Evolutionary conservation across 495 filamentous ascomycete species (phyloP), one percentile per base, ranked within the genome.

Genomic region (Xylaria longipes): DNA sequence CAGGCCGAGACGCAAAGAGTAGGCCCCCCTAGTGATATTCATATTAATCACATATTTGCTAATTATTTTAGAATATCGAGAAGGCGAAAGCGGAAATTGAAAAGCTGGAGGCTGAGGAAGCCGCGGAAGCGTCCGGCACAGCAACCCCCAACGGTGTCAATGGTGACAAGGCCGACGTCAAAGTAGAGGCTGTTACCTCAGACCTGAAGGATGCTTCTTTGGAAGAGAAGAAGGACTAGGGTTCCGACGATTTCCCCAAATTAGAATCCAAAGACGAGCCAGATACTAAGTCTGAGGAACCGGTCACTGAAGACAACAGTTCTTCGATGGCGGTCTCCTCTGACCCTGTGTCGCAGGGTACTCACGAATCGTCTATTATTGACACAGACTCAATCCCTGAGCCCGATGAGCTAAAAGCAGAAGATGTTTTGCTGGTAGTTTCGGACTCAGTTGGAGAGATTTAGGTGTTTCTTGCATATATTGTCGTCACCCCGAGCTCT

Each of bases 1-100:
- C 89, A 93, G 45, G 85, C 87, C 68, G 93, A 97, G 85, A 99
- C 96, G n/a, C 89, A 92, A 72, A 91, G 94, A 87, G 96, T 98
- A 82, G 82, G 89, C 85, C 76, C 57, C 41, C 41, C 27, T 25
- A 58, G 2, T 25, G 54, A 37, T 29, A 14, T 17, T 62, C 50
- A 65, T 9, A 20, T 20, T 50, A 39, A 70, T 6, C 43, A 39
- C 43, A 57, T 5, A 37, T 29, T 62, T 60, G 50, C 76, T 77
- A 93, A 94, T 80, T 90, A 91, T 71, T 86, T 9, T 88, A 95
- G 82, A 98, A 93, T 80, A 93, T 97, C 17, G 91, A 92, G 25
- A 93, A 90, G 76, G 89, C 88, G 45, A 85, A 87, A 81, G 89
- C 89, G 72, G 89, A 91, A 73, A 87, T 91, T 62, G 88, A 88